These are phyloP conservation scores for Kodamaea laetipori DNA, from an alignment of 805 yeast genomes.

Conservation along the genomic window DNA sequence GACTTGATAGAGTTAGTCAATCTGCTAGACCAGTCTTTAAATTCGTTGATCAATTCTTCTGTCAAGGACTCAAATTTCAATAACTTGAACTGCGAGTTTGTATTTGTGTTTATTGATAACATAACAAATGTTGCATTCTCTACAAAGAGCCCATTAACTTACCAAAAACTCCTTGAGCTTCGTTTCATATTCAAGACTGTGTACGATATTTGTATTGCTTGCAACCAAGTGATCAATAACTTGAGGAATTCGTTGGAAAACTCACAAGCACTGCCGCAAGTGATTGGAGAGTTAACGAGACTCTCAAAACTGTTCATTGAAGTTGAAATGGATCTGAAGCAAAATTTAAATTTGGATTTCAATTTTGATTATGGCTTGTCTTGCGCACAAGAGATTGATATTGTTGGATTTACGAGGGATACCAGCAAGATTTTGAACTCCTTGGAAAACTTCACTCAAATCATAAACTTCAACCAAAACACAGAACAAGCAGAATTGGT, in stretches of 20 bases:
- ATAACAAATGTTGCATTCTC: background rate
- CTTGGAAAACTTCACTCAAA: background rate
- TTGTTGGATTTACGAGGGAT: background rate
- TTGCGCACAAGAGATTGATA: background rate
- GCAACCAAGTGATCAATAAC: conserved; percentile 5
- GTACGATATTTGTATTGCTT: background rate
- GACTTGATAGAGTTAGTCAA: background rate
- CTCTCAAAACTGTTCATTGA: conserved; percentile 3
- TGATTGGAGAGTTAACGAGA: background rate
- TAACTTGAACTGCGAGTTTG: conserved; percentile 3
- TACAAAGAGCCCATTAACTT: background rate
- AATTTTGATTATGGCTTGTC: conserved; percentile 1
- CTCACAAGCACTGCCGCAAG: background rate
- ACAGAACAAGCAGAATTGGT: background rate
- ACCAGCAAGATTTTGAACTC: background rate
- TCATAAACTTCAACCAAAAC: background rate
- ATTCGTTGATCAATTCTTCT: background rate
- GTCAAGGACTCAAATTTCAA: conserved; percentile 4
- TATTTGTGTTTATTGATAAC: background rate
- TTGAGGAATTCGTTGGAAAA: conserved; percentile 4
- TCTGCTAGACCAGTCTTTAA: conserved; percentile 1
- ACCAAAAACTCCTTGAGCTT: conserved; percentile 4
- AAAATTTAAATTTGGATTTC: conserved; percentile 2
- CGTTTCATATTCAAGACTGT: background rate
- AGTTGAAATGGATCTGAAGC: conserved; percentile 6